These are phyloP conservation scores for Taiozyma onychis DNA, from an alignment of 1,139 yeast species.

Conservation along the genomic window DNA sequence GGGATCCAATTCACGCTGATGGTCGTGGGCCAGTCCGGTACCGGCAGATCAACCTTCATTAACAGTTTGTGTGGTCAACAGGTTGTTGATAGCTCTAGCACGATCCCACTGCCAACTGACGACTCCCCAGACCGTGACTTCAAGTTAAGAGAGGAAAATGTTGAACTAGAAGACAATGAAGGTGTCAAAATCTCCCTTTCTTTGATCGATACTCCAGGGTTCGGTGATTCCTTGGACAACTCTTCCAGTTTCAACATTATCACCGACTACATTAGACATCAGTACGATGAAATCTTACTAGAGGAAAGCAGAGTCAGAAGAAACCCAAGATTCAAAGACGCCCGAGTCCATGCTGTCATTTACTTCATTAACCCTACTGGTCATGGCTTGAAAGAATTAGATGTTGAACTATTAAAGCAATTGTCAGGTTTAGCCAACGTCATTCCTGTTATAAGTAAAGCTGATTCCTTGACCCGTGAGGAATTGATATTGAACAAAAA, in stretches of 20 bases:
- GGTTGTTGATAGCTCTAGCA: constrained; percentile 48
- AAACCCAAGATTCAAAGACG: constrained; percentile 75
- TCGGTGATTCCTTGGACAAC: constrained; percentile 69
- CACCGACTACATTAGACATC: constrained; percentile 69
- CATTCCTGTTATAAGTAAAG: constrained; percentile 80
- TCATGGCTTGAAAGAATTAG: constrained; percentile 72
- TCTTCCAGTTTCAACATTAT: constrained; percentile 55
- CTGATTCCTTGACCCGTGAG: constrained; percentile 76
- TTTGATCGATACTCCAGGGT: constrained; percentile 76
- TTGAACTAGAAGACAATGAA: constrained; percentile 71
- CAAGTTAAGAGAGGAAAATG: constrained; percentile 42
- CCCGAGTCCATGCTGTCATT: constrained; percentile 68
- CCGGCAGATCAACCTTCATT: constrained; percentile 80
- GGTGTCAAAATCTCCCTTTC: constrained; percentile 63
- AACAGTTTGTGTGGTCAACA: constrained; percentile 89
- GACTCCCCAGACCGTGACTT: constrained; percentile 39
- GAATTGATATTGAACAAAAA: constrained; percentile 70
- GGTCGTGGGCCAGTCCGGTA: constrained; percentile 78
- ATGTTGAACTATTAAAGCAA: constrained; percentile 70
- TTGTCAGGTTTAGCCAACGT: constrained; percentile 80
- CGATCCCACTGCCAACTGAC: constrained; percentile 40
- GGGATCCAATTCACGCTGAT: constrained; percentile 81
- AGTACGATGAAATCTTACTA: constrained; percentile 81
- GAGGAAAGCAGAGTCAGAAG: constrained; percentile 91
- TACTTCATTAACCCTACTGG: constrained; percentile 73